A percentile compares a stretch with the other conserved stretches of the same genome.
phyloP scores from a whole-genome alignment of 1,284 basidiomycete genomes.

The Hymenochaete sp. region DNA sequence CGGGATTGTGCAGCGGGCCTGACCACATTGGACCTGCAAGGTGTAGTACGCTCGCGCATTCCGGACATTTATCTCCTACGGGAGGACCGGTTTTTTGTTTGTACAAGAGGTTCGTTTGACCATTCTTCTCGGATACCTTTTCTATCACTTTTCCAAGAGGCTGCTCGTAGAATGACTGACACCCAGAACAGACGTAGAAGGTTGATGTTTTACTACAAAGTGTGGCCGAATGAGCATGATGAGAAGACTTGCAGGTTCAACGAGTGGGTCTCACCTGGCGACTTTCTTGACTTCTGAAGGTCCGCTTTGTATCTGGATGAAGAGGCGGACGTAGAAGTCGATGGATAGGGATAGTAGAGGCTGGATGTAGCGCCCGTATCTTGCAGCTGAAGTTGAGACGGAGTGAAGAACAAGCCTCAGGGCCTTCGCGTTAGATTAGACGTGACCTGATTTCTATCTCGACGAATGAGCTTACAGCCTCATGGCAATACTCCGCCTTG shows the following conservation, averaged over 20 bases:
- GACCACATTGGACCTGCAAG: slow-evolving; percentile 96
- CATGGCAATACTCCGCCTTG: slow-evolving; percentile 91
- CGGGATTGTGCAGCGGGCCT: slow-evolving; percentile 73
- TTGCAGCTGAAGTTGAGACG: slow-evolving; percentile 77
- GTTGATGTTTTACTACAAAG: slow-evolving; percentile 65
- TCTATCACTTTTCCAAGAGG: slow-evolving; percentile 65
- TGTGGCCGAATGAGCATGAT: slow-evolving; percentile 15
- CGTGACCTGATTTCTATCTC: slow-evolving; percentile 4
- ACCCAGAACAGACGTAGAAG: slow-evolving; percentile 76
- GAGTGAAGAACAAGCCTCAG: slow-evolving; percentile 84
- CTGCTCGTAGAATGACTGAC: slow-evolving; percentile 74
- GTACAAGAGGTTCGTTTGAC: slow-evolving; percentile 51
- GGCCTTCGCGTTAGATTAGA: slow-evolving; percentile 41
- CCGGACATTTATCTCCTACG: slow-evolving; percentile 59
- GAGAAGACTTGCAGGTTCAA: not conserved
- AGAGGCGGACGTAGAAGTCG: slow-evolving; percentile 95
- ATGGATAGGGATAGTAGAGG: slow-evolving; percentile 92
- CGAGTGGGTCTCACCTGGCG: slow-evolving; percentile 46
- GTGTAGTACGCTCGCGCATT: slow-evolving; percentile 72
- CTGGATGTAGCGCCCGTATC: slow-evolving; percentile 88
- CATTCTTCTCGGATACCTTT: slow-evolving; percentile 44
- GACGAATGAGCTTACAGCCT: slow-evolving; percentile 50
- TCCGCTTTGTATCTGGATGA: slow-evolving; percentile 71
- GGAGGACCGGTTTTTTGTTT: slow-evolving; percentile 71
- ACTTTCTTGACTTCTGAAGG: slow-evolving; percentile 85